Base-by-base conservation (phyloP, 2,329 filamentous ascomycete species). In the Didymellaceae sp. region DNA sequence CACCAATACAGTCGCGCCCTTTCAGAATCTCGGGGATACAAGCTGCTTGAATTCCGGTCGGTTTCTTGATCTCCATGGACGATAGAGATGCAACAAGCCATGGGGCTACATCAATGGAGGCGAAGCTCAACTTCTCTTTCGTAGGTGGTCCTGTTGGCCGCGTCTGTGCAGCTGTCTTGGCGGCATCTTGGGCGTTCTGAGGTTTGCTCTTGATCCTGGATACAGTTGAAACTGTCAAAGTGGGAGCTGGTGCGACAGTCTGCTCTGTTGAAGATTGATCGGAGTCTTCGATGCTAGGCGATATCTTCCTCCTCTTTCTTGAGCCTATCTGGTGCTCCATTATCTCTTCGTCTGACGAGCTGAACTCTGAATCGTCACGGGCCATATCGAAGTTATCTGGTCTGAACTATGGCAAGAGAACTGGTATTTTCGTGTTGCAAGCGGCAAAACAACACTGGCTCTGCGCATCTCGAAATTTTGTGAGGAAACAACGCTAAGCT, bases 1-100 rank as follows among this genome's bases (percentile, higher is more conserved):
- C 92, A 68, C 94, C 94, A 63, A 99, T 97, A 70, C 67, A 97
- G 75, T 99, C 92, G 63, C 89, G 83, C 5, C 94, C 94, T 62
- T 90, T 87, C 25, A 99, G 74, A 52, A 97, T 97, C 70, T 94
- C 89, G 1, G 93, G 92, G 66, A 99, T 97, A 70, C 90, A 96
- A 43, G 86, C 87, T 66, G 89, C 90, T 65, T 99, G 94, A 78
- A 99, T 97, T 13, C 88, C 88, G 0, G 94, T 99, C 0, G 94
- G 94, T 49, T 87, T 82, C 67, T 85, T 89, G 69, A 99, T 97
- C 22, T 91, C 90, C 83, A 90, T 86, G 21, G 82, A 79, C 16
- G 80, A 75, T 22, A 99, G 80, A 1, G 93, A 93, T 54, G 87
- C 84, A 2, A 95, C 86, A 4, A 99, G 85, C 94, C 94, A 99